These are phyloP conservation scores for Hypericum perforatum DNA, from an alignment of 345 rosid species.

Conservation along the genomic window DNA sequence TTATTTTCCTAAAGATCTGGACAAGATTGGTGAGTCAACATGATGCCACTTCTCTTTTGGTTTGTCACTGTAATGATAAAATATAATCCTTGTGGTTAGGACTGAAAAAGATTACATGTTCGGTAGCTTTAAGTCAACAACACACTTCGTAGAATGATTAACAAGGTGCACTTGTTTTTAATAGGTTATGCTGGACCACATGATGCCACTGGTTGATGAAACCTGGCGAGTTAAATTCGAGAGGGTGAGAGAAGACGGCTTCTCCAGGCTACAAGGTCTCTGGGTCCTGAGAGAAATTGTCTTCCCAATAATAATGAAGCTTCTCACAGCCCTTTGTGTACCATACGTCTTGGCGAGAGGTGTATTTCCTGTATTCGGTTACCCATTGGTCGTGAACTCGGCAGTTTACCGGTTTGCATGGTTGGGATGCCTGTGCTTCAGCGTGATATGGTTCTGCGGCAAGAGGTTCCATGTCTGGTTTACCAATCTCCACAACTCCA, in stretches of 20 bases:
- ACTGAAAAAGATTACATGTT: background rate
- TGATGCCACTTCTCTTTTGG: background rate
- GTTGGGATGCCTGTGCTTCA: slow-evolving; percentile 84
- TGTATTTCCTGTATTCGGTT: slow-evolving; percentile 82
- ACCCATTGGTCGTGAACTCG: slow-evolving; percentile 83
- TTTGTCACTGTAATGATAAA: background rate
- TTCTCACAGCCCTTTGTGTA: slow-evolving; percentile 86
- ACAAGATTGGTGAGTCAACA: slow-evolving; percentile 69
- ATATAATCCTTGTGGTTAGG: background rate
- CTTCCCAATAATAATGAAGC: slow-evolving; percentile 83
- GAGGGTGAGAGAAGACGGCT: slow-evolving; percentile 91
- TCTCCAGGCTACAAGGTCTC: slow-evolving; percentile 82
- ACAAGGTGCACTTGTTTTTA: background rate
- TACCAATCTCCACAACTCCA: slow-evolving; percentile 97
- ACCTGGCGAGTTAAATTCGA: slow-evolving; percentile 87
- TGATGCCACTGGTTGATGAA: slow-evolving; percentile 95
- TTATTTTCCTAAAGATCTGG: slow-evolving; percentile 97
- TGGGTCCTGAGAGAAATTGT: slow-evolving; percentile 94
- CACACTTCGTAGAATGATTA: background rate
- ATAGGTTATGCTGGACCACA: slow-evolving; percentile 95
- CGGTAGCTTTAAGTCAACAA: background rate
- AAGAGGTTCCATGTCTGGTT: slow-evolving; percentile 90
- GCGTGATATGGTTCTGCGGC: slow-evolving; percentile 64
- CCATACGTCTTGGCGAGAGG: slow-evolving; percentile 92
- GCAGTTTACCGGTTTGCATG: slow-evolving; percentile 95